Base-by-base conservation (phyloP, 2,329 filamentous ascomycete genomes). In the Aspergillus niger region DNA sequence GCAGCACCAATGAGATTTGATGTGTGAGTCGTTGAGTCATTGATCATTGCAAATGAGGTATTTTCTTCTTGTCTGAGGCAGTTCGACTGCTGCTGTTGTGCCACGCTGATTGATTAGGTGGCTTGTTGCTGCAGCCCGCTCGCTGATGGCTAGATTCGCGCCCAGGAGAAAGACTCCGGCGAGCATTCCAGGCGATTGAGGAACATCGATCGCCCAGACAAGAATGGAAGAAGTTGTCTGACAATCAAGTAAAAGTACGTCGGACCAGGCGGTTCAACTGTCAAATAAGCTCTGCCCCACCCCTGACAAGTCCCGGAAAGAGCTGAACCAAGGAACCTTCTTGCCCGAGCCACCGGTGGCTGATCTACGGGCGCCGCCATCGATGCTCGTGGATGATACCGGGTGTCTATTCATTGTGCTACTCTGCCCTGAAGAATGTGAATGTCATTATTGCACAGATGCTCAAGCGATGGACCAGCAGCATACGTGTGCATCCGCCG, bases 401-500 rank as follows among this genome's bases (percentile, higher is more conserved):
- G 30, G 30, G 30, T 13, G 30, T 32, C 47, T 28, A 50, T 44
- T 36, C 41, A 22, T 49, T 15, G 13, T 28, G 44, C 15, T 3
- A 49, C 24, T 30, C 11, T 15, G 15, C 47, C 8, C 47, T 32
- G 26, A 32, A 50, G 32, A 36, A 36, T 36, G 32, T 36, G 47
- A 32, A 50, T 50, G 47, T n/a, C 15, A 50, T 28, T 48, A 55
- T 36, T 56, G 52, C 57, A 59, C 53, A 47, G 39, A 44, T 13
- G 10, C 53, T 17, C 53, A 38, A 41, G n/a, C 39, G 30, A 44
- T 28, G 11, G 11, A 3, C 2, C 32, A 5, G 13, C 11, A 36
- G 32, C 32, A 36, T 36, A 54, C 11, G 55, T 49, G 44, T 48
- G 62, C 57, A 65, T 56, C 65, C 61, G 60, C 60, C 62, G 65